phyloP scores from a whole-genome alignment of 148 eudicot species.

The Silene uniflora region DNA sequence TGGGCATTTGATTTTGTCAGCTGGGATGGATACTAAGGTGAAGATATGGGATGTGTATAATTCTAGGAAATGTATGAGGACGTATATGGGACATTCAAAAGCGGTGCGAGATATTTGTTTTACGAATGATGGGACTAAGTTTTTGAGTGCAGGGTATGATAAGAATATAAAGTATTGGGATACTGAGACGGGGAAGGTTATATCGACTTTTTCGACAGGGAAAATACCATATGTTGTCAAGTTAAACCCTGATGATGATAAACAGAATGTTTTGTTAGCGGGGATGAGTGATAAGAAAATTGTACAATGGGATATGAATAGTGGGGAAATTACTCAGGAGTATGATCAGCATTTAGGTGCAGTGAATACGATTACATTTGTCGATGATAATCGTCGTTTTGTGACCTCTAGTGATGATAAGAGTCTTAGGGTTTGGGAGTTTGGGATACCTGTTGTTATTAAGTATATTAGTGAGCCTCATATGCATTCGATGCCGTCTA shows the following conservation, averaged over 20 bases:
- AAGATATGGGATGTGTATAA: slow-evolving; percentile 95
- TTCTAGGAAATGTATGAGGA: slow-evolving; percentile 92
- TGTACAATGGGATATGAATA: slow-evolving; percentile 95
- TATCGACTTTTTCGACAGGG: slow-evolving; percentile 85
- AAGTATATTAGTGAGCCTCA: slow-evolving; percentile 98
- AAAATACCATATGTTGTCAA: slow-evolving; percentile 92
- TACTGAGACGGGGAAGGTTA: slow-evolving; percentile 92
- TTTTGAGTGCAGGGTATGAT: slow-evolving; percentile 87
- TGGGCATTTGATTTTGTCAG: slow-evolving; percentile 86
- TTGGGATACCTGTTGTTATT: slow-evolving; percentile 90
- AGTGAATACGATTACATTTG: slow-evolving; percentile 92
- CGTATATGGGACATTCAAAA: slow-evolving; percentile 90
- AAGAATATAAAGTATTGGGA: slow-evolving; percentile 98
- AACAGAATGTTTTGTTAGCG: slow-evolving; percentile 86
- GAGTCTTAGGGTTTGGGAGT: slow-evolving; percentile 95
- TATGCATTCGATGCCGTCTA: slow-evolving; percentile 98
- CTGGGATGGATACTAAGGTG: slow-evolving; percentile 84
- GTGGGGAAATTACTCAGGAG: slow-evolving; percentile 88
- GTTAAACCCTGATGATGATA: slow-evolving; percentile 95
- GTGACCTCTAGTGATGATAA: slow-evolving; percentile 97
- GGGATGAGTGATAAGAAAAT: slow-evolving; percentile 99
- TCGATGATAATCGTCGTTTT: slow-evolving; percentile 88
- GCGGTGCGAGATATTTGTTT: slow-evolving; percentile 89
- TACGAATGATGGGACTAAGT: slow-evolving; percentile 83
- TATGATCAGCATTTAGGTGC: slow-evolving; percentile 98